phyloP scores from a whole-genome alignment of 2,329 filamentous ascomycete genomes.

The Cladorrhinum sp. region DNA sequence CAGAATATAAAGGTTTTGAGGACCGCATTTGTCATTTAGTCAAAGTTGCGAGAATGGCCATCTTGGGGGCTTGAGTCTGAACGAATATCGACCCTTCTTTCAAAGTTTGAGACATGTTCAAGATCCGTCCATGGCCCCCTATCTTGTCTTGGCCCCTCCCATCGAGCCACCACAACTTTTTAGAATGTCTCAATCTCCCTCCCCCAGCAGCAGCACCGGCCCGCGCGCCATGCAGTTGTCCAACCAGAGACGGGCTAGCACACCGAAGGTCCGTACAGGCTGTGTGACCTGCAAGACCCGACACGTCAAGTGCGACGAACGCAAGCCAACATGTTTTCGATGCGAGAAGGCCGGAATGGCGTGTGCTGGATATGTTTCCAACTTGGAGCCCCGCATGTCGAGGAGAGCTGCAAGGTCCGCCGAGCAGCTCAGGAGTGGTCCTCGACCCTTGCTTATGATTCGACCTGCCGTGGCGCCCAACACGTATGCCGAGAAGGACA shows the following conservation, averaged over 20 bases:
- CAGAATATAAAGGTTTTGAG: background rate
- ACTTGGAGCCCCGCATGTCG: background rate
- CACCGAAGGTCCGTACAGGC: constrained; percentile 24
- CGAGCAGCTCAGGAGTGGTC: background rate
- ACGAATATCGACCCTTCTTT: background rate
- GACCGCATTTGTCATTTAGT: background rate
- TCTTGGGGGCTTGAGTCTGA: background rate
- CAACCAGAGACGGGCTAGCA: constrained; percentile 15
- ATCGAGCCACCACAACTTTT: background rate
- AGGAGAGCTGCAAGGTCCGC: background rate
- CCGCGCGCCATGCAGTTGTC: background rate
- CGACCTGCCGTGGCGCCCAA: background rate
- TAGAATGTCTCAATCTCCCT: background rate
- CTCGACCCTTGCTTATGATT: constrained; percentile 6
- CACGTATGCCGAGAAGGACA: background rate
- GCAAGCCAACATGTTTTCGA: constrained; percentile 24
- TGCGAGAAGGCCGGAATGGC: constrained; percentile 12
- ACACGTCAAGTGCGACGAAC: constrained; percentile 29
- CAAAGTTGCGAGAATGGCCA: background rate
- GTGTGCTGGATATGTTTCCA: constrained; percentile 12
- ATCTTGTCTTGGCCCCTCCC: background rate
- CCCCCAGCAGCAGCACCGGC: background rate
- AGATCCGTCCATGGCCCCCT: background rate
- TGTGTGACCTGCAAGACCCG: constrained; percentile 25
- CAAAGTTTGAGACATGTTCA: background rate